A percentile compares a stretch with the other conserved stretches of the same genome.
Conservation (phyloP, 768 basidiomycete genomes). For the Pholiota molesta region DNA sequence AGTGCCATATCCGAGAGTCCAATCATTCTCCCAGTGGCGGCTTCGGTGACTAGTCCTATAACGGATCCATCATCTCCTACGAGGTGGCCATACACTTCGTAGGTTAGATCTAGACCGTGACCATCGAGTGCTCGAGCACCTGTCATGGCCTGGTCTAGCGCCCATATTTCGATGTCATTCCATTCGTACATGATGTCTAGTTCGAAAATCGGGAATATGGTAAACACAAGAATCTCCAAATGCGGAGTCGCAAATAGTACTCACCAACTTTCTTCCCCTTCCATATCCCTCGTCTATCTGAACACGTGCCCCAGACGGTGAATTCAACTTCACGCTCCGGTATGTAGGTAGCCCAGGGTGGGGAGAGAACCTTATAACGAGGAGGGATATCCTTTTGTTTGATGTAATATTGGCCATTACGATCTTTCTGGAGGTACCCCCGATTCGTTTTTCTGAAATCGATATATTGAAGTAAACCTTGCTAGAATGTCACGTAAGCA, state of each 20-base stretch:
- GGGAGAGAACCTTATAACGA: conserved; percentile 30
- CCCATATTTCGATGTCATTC: conserved; percentile 25
- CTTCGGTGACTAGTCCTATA: conserved; percentile 39
- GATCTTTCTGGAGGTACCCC: conserved; percentile 17
- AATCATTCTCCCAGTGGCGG: conserved; percentile 35
- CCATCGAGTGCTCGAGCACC: conserved; percentile 31
- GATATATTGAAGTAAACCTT: conserved; percentile 13
- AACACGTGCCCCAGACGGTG: conserved; percentile 31
- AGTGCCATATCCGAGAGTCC: conserved; percentile 29
- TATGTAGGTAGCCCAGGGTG: conserved; percentile 38
- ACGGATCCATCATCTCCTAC: conserved; percentile 32
- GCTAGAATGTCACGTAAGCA: conserved; percentile 5
- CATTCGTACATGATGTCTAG: conserved; percentile 37
- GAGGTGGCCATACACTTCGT: conserved; percentile 37
- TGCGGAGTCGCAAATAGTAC: neutral
- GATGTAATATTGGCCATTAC: conserved; percentile 33
- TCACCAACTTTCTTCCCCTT: conserved; percentile 39
- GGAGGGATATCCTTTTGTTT: conserved; percentile 29
- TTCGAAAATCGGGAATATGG: neutral
- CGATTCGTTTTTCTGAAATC: conserved; percentile 13
- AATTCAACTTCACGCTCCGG: conserved; percentile 39
- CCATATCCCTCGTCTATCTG: conserved; percentile 39
- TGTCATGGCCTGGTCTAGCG: conserved; percentile 34
- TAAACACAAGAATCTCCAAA: neutral
- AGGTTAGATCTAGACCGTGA: conserved; percentile 37